Evolutionary conservation across 768 basidiomycete species (phyloP), one percentile per base, ranked within the genome.

Genomic region (Chiua virens): DNA sequence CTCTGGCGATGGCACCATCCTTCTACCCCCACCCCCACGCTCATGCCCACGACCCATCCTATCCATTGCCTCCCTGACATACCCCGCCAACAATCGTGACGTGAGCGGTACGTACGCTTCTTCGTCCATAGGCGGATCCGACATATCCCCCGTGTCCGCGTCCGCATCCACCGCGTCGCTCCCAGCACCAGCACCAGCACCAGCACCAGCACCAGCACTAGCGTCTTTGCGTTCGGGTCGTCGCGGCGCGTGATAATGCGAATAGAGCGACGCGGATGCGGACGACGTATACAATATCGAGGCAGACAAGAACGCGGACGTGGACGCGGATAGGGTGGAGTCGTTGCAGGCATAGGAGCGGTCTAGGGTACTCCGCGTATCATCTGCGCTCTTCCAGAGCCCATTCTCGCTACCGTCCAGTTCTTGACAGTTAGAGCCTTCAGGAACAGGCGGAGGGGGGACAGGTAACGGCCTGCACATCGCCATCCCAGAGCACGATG

Each of bases 401-500:
- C 62, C 60, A 28, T 68, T 72, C 6, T 65, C 55, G 27, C 71
- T 58, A 10, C 42, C 55, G 14, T 49, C 49, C 21, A 14, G 15
- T 9, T 15, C 30, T 20, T 44, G 23, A 5, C 50, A 52, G 18
- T 34, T 34, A 6, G 14, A 34, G 45, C 43, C 25, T 27, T 42
- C 42, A 14, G 43, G n/a, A 11, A 37, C 22, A 14, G 49, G 52
- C 0, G 44, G 52, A 1, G 62, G 60, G 2, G 50, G 64, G 34
- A 27, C 51, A 0, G 69, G 69, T 47, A 68, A 65, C 2, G 73
- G 62, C 10, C 75, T n/a, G 73, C 14, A 73, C 71, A 4, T 84
- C 81, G 0, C 87, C 86, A 50, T 87, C 83, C 83, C 86, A 89
- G 4, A 87, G 66, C 1, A 89, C 74, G 50, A 91, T 81, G 49